Base-by-base conservation (phyloP, 495 filamentous ascomycete genomes). In the Chaetomium tenue region DNA sequence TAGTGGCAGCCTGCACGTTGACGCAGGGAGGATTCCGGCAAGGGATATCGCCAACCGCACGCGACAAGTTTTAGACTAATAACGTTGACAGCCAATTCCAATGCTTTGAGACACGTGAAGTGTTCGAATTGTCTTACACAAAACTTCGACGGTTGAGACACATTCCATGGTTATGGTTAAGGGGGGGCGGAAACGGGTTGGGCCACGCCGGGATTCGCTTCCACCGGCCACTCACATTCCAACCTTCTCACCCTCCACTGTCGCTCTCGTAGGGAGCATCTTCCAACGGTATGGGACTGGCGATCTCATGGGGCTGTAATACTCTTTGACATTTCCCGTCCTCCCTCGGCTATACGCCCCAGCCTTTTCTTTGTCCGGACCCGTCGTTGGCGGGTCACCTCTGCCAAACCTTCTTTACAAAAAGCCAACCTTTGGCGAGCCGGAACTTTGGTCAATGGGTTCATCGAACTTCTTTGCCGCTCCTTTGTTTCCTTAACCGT, bases 401-500 rank as follows among this genome's bases (percentile, higher is more conserved):
- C 25, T 15, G 26, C 13, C 46, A 51, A 61, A 56, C 48, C 50
- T 44, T 30, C 63, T 33, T 33, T 57, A 47, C 56, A 60, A 71
- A 56, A 66, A 52, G 66, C 28, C 60, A 47, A 42, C 58, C 47
- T 50, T 52, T 48, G 52, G 11, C 40, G 20, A 48, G 39, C 52
- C 33, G 52, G 55, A 50, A 52, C 58, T 65, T 63, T 64, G 54
- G 25, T 68, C 60, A 46, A 67, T 65, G 63, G 66, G 47, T 37
- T 56, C 52, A n/a, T 61, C 46, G 44, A 56, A 20, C 61, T 46
- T 40, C 48, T 50, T 44, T 39, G 64, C 39, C 69, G 65, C 66
- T 75, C 71, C 67, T 75, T 72, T 72, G 64, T 74, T 70, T 70
- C 57, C 61, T 59, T 70, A 47, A 47, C 25, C 40, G 56, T 65